Evolutionary conservation across 73 alveolate genomes (phyloP).

Genomic region (Paramecium caudatum): DNA sequence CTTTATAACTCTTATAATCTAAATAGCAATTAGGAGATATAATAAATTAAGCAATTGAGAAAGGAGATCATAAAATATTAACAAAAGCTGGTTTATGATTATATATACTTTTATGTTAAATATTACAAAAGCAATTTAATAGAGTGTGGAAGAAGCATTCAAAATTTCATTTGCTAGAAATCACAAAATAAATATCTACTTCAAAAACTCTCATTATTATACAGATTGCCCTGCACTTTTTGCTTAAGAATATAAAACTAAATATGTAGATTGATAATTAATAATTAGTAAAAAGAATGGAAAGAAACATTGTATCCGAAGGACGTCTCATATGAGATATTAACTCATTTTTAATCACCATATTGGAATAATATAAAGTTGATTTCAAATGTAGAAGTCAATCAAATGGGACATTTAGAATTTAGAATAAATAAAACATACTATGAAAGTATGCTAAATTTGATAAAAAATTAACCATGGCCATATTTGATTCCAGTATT

Average conservation of each 20-base stretch:
- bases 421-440: constrained; percentile 12
- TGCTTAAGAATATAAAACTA: background rate
- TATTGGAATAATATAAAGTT: background rate
- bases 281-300: constrained; percentile 10
- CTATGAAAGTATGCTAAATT: background rate
- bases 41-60: constrained; percentile 4
- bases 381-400: constrained; percentile 37
- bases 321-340: constrained; percentile 1
- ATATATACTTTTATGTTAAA: background rate
- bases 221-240: background rate
- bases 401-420: background rate
- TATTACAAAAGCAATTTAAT: background rate
- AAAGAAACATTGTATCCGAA: constrained; percentile 46
- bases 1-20: background rate
- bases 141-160: background rate
- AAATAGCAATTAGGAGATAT: constrained; percentile 25
- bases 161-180: background rate
- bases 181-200: background rate
- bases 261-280: background rate
- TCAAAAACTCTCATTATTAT: background rate
- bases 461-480: background rate
- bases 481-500: background rate
- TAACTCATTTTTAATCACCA: constrained; percentile 24
- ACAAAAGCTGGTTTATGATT: constrained; percentile 35
- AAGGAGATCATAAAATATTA: constrained; percentile 10